Percentiles rank a stretch among this genome's conserved stretches.
Conservation (phyloP, 306 rosid genomes). For the Calophaca sinica region DNA sequence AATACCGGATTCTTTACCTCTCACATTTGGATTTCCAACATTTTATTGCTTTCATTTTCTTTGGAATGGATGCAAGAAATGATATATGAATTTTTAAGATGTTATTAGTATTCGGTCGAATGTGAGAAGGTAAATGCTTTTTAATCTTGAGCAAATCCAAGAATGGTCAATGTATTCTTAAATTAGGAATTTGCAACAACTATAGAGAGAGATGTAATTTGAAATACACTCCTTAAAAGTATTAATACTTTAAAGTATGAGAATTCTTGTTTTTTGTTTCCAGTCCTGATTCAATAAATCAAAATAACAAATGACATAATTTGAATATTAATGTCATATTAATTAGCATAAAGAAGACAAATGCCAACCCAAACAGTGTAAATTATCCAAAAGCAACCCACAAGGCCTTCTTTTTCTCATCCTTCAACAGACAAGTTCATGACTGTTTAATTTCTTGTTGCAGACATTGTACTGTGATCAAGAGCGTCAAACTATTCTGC, state of each 20-base stretch:
- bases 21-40: no score
- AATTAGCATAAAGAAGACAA: background rate
- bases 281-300: conserved; percentile 5
- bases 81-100: no score
- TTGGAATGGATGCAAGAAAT: no score
- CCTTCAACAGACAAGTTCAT: conserved; percentile 5
- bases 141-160: no score
- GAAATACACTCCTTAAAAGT: background rate
- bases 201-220: background rate
- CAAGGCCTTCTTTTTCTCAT: background rate
- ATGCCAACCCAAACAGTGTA: background rate
- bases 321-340: background rate
- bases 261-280: background rate
- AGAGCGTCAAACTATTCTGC: conserved; percentile 61
- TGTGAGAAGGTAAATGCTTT: no score
- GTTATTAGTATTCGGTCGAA: no score
- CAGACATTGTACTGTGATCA: conserved; percentile 56
- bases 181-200: no score
- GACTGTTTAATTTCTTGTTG: conserved; percentile 37
- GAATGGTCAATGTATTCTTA: no score
- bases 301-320: background rate
- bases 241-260: background rate
- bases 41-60: no score
- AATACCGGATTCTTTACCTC: no score
- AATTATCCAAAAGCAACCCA: no score